Evolutionary conservation across 2,329 filamentous ascomycete species (phyloP).

Genomic region (Kalmusia sp.): DNA sequence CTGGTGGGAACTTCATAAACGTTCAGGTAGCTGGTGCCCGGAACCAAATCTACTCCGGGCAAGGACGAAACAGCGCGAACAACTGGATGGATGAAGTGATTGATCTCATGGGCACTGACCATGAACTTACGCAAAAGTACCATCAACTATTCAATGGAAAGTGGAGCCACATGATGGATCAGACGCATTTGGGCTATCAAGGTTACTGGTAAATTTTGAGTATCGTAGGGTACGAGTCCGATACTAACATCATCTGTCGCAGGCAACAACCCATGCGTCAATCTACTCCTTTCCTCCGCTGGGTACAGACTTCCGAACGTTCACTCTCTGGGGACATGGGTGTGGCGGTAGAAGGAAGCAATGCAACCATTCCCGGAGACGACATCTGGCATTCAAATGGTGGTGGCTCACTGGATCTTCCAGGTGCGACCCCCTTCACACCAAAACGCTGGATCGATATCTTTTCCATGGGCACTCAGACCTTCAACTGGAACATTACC

Average conservation of each 20-base stretch:
- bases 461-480: conserved; percentile 38
- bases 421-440: conserved; percentile 41
- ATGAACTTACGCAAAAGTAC: conserved; percentile 44
- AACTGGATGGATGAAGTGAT: conserved; percentile 44
- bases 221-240: conserved; percentile 49
- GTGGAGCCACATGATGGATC: conserved; percentile 51
- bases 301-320: conserved; percentile 64
- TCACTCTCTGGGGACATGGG: conserved; percentile 69
- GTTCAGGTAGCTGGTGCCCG: conserved; percentile 49
- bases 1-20: conserved; percentile 63
- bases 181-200: conserved; percentile 50
- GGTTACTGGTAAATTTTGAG: conserved; percentile 51
- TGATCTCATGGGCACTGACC: conserved; percentile 46
- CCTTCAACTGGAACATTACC: conserved; percentile 45
- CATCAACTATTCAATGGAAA: conserved; percentile 46
- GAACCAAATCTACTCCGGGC: conserved; percentile 45
- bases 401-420: conserved; percentile 37
- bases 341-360: conserved; percentile 69
- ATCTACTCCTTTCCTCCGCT: conserved; percentile 66
- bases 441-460: conserved; percentile 47
- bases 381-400: conserved; percentile 66
- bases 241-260: conserved; percentile 20
- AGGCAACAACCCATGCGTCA: conserved; percentile 79
- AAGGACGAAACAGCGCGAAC: conserved; percentile 49
- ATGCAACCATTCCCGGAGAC: conserved; percentile 72